Evolutionary conservation across 257 asterid species (phyloP).

Genomic region (Buddleja alternifolia): DNA sequence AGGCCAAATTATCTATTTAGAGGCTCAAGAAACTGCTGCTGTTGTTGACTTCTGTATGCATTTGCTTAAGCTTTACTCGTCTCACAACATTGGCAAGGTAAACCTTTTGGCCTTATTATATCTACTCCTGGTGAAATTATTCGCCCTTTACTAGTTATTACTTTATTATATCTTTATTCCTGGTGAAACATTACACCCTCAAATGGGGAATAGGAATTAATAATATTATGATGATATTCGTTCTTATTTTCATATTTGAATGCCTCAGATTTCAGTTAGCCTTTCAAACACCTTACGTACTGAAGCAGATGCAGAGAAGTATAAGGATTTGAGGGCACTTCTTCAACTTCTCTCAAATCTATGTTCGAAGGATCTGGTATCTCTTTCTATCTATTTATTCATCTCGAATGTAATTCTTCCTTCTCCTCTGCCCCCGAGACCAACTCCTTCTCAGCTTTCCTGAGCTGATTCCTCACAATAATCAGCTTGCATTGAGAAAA

Average conservation of each 20-base stretch:
- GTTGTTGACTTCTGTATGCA: slow-evolving; percentile 86
- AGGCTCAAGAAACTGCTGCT: slow-evolving; percentile 89
- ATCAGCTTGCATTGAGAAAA: slow-evolving; percentile 1
- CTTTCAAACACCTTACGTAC: slow-evolving; percentile 72
- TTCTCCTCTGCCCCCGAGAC: background rate
- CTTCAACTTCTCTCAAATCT: slow-evolving; percentile 79
- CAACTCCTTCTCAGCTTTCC: slow-evolving; percentile 3
- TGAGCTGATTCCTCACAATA: slow-evolving; percentile 6
- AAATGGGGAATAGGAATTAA: background rate
- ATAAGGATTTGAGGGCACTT: slow-evolving; percentile 91
- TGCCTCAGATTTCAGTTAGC: slow-evolving; percentile 69
- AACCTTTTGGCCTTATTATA: slow-evolving; percentile 6
- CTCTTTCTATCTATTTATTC: slow-evolving; percentile 19
- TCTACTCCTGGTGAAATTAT: background rate
- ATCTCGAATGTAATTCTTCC: background rate
- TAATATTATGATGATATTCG: slow-evolving; percentile 16
- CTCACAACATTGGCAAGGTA: slow-evolving; percentile 97
- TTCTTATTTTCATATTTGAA: slow-evolving; percentile 2
- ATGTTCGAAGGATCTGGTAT: slow-evolving; percentile 93
- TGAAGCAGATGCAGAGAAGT: slow-evolving; percentile 84
- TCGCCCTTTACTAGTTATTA: background rate
- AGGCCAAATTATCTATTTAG: slow-evolving; percentile 88
- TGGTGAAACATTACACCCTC: background rate
- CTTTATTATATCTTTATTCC: background rate
- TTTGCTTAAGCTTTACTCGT: slow-evolving; percentile 85